Base-by-base conservation (phyloP, 1,284 basidiomycete species). In the Cutaneotrichosporon mucoides region DNA sequence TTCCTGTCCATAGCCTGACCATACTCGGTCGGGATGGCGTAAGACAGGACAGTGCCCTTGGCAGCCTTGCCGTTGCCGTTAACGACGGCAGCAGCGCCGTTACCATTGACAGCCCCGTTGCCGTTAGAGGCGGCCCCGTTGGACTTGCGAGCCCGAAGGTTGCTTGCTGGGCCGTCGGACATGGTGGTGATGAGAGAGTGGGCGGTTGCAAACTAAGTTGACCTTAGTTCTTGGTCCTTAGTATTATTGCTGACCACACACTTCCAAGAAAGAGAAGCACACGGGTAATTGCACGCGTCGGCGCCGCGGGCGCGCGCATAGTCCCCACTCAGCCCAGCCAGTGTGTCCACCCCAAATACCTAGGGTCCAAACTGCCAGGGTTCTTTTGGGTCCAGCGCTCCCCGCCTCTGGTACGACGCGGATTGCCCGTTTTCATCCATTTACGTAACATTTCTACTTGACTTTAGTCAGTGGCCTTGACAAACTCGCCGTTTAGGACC, bases 1-100 rank as follows among this genome's bases (percentile, higher is more conserved):
- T 84, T 80, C 63, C 85, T 82, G 81, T 93, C 88, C 51, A 81
- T 80, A 72, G 84, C 84, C 67, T 82, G 84, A 53, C 88, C 88
- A 68, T 85, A 84, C 48, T 86, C 86, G 9, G 85, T 85, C 35
- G 73, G 73, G 50, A 70, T 63, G 24, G 62, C 65, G 52, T 64
- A 64, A 40, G 59, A 48, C 58, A 69, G 68, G 43, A 63, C 59
- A 24, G 67, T 59, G 61, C 60, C 34, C 61, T 42, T 36, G 41
- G 53, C 35, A 12, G 38, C 52, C 33, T 48, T 51, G 53, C 53
- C 52, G 42, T 56, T 55, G 38, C 55, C 61, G 55, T 56, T 56
- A 40, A n/a, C 10, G 40, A 34, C 40, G 36, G 24, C 24, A 3
- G 24, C 24, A 24, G 24, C 24, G 24, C 24, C 24, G 24, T 24